Conservation (phyloP, 345 rosid genomes). For the Linum tenue region DNA sequence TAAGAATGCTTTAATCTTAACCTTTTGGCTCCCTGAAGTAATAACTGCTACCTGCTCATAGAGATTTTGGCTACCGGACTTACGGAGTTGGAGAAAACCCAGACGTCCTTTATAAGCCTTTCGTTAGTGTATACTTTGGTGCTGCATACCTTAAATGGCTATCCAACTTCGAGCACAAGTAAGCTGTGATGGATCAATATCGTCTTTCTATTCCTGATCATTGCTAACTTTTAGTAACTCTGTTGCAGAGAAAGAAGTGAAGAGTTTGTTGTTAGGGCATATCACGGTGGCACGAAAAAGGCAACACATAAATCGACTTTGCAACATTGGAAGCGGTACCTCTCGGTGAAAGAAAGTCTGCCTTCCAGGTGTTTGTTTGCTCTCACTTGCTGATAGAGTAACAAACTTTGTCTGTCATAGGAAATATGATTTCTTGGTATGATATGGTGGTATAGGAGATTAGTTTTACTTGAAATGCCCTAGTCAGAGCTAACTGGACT, state of each 20-base stretch:
- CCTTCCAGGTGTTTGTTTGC: constrained; percentile 48
- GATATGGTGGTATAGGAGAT: too few species aligned
- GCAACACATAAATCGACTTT: constrained; percentile 79
- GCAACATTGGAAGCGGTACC: constrained; percentile 75
- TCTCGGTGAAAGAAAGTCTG: constrained; percentile 67
- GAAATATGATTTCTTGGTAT: too few species aligned
- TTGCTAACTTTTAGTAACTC: constrained; percentile 12
- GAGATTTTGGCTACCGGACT: constrained; percentile 54
- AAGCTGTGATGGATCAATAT: constrained; percentile 15
- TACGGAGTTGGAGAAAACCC: constrained; percentile 48
- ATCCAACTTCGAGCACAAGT: constrained; percentile 60
- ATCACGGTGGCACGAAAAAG: constrained; percentile 68
- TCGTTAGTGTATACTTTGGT: constrained; percentile 71
- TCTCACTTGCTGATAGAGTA: constrained; percentile 4
- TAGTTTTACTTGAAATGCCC: neutral
- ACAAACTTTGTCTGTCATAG: too few species aligned
- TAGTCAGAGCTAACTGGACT: neutral
- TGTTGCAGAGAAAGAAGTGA: constrained; percentile 69
- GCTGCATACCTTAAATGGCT: constrained; percentile 84
- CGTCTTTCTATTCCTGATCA: neutral
- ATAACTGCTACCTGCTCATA: constrained; percentile 25
- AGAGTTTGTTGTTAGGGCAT: constrained; percentile 82
- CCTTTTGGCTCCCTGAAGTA: constrained; percentile 9
- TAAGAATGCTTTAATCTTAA: neutral
- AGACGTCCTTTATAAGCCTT: constrained; percentile 69